phyloP scores from a whole-genome alignment of 441 rosid species.

The Francoa sonchifolia region DNA sequence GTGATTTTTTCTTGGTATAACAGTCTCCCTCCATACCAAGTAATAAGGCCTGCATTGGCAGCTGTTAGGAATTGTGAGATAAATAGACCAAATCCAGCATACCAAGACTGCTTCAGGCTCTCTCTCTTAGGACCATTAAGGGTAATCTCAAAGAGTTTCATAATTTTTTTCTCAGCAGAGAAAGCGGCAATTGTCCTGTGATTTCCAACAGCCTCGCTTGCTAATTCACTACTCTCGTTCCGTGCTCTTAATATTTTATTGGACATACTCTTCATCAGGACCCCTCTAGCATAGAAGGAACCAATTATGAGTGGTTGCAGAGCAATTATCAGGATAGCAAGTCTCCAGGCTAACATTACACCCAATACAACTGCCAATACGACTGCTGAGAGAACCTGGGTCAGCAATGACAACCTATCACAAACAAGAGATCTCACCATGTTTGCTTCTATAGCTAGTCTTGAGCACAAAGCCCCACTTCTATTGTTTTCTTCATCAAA shows the following conservation, averaged over 20 bases:
- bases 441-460: conserved; percentile 16
- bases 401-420: conserved; percentile 6
- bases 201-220: conserved; percentile 10
- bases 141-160: conserved; percentile 2
- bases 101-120: conserved; percentile 12
- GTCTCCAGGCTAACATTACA: conserved; percentile 5
- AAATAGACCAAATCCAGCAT: conserved; percentile 9
- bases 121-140: conserved; percentile 4
- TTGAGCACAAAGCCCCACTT: conserved; percentile 11
- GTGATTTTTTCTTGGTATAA: conserved; percentile 4
- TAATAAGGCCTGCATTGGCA: not conserved
- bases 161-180: conserved; percentile 2
- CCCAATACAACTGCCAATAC: conserved; percentile 6
- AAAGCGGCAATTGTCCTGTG: conserved; percentile 8
- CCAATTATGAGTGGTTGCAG: conserved; percentile 11
- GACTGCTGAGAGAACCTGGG: conserved; percentile 4
- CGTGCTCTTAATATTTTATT: conserved; percentile 4
- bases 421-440: conserved; percentile 6
- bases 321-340: conserved; percentile 1
- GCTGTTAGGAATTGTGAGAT: conserved; percentile 6
- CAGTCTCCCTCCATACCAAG: conserved; percentile 11
- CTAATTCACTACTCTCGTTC: conserved; percentile 8
- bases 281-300: conserved; percentile 3
- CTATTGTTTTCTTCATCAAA: conserved; percentile 19
- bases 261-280: conserved; percentile 10